phyloP scores from a whole-genome alignment of 2,329 filamentous ascomycete species.

The Atkinsonella hypoxylon region DNA sequence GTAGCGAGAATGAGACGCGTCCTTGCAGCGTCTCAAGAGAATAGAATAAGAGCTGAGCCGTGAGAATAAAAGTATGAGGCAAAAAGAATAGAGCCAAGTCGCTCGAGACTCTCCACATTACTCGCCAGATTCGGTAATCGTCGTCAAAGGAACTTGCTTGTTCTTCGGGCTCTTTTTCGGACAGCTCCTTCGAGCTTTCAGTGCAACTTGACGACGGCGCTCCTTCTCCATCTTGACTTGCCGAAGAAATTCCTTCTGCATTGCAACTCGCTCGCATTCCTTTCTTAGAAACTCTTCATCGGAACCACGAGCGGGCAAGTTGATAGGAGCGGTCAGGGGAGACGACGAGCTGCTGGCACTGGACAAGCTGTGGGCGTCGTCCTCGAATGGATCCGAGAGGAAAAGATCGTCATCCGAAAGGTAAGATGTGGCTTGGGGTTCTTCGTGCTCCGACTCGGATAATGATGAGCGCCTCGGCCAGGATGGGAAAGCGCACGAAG shows the following conservation, averaged over 20 bases:
- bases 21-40: not conserved
- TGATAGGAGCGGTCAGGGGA: constrained; percentile 13
- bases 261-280: constrained; percentile 36
- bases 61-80: not conserved
- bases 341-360: constrained; percentile 31
- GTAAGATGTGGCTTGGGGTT: constrained; percentile 40
- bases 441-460: constrained; percentile 26
- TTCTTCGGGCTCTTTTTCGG: constrained; percentile 39
- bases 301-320: constrained; percentile 24
- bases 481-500: constrained; percentile 43
- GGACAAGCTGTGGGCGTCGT: constrained; percentile 36
- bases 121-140: constrained; percentile 36
- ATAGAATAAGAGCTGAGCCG: not conserved
- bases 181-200: constrained; percentile 21
- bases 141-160: constrained; percentile 38
- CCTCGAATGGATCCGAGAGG: constrained; percentile 37
- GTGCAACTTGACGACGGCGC: constrained; percentile 30
- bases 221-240: constrained; percentile 43
- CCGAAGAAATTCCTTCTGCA: constrained; percentile 41
- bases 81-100: not conserved
- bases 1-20: not conserved
- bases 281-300: constrained; percentile 38
- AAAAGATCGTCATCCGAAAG: constrained; percentile 54
- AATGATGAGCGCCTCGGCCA: constrained; percentile 46
- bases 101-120: not conserved